phyloP scores from a whole-genome alignment of 495 filamentous ascomycete species.

The Penicillium simplicissimum region DNA sequence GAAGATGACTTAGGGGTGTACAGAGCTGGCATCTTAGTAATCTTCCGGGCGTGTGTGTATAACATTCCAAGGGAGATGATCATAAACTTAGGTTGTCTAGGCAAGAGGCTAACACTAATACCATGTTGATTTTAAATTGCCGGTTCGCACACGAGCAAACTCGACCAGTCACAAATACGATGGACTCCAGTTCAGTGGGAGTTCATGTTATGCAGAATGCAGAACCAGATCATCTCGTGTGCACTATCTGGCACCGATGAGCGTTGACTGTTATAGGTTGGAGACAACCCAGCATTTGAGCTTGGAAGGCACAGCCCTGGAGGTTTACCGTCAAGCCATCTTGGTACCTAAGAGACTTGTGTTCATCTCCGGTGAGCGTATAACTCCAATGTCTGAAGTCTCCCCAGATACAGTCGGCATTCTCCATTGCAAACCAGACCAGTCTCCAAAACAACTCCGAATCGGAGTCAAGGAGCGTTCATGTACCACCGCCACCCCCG shows the following conservation, averaged over 20 bases:
- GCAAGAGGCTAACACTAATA: too few species aligned
- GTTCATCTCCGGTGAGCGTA: too few species aligned
- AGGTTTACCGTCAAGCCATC: too few species aligned
- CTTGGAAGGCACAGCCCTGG: background rate
- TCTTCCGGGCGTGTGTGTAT: background rate
- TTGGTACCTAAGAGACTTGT: too few species aligned
- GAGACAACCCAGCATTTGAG: background rate
- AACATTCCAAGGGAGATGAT: too few species aligned
- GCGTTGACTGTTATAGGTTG: background rate
- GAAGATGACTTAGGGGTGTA: background rate
- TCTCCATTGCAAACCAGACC: conserved; percentile 7
- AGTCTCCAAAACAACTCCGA: conserved; percentile 17
- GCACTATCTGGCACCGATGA: background rate
- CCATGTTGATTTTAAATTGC: too few species aligned
- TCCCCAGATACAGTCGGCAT: background rate
- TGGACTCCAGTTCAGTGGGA: background rate
- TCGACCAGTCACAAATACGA: background rate
- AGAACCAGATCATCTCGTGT: background rate
- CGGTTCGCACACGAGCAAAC: background rate
- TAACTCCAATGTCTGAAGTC: too few species aligned
- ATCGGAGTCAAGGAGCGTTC: conserved; percentile 1
- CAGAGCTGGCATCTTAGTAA: background rate
- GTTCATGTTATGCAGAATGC: background rate
- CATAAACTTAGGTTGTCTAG: too few species aligned
- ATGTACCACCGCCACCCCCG: background rate